Percentiles rank a stretch among this genome's conserved stretches.
Conservation (phyloP, 2,329 filamentous ascomycete species). For the Torrubiellomyces zombiae region DNA sequence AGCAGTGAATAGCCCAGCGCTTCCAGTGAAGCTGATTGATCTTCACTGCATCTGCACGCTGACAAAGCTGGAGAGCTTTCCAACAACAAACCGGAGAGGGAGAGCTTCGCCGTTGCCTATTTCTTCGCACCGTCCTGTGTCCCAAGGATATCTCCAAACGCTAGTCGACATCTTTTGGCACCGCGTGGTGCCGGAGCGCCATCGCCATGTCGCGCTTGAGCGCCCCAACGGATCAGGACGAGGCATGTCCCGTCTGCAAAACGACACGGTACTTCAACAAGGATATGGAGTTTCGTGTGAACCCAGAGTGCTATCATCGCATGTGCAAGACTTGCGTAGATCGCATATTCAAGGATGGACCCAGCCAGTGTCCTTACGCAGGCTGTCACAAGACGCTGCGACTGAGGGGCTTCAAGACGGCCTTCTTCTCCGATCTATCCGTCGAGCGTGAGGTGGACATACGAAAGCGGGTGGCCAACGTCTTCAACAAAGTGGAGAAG, state of each 20-base stretch:
- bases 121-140: too few species aligned
- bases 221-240: constrained; percentile 23
- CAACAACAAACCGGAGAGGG: too few species aligned
- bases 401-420: constrained; percentile 65
- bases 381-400: constrained; percentile 77
- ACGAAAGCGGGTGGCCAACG: constrained; percentile 55
- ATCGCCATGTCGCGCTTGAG: too few species aligned
- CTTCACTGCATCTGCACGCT: too few species aligned
- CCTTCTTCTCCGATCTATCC: constrained; percentile 76
- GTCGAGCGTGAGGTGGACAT: constrained; percentile 94
- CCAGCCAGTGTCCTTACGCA: constrained; percentile 80
- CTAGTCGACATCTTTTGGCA: too few species aligned
- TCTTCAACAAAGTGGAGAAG: constrained; percentile 78
- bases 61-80: constrained; percentile 1
- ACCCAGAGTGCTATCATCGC: constrained; percentile 96
- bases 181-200: too few species aligned
- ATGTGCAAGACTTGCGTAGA: constrained; percentile 97
- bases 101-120: too few species aligned
- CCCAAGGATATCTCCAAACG: too few species aligned
- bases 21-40: too few species aligned
- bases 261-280: constrained; percentile 89
- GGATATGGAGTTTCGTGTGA: constrained; percentile 88
- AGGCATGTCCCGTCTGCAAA: constrained; percentile 95
- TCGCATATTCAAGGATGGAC: constrained; percentile 82
- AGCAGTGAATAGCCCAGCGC: too few species aligned